phyloP scores from a whole-genome alignment of 495 filamentous ascomycete species.

The Astrothelium macrocarpum region DNA sequence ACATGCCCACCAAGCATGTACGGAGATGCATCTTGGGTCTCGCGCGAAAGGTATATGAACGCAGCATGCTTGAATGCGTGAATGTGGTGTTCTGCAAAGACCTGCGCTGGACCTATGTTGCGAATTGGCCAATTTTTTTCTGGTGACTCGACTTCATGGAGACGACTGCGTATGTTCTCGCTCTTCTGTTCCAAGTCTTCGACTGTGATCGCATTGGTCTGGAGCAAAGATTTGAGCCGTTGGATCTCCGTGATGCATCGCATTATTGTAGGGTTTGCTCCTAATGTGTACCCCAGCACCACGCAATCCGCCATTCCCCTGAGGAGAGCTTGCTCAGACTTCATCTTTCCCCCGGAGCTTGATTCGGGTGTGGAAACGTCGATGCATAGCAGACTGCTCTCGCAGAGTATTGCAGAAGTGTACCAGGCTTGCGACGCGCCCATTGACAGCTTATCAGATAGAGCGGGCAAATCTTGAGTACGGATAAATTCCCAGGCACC shows the following conservation, averaged over 20 bases:
- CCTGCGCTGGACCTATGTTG: neutral
- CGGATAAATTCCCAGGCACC: conserved; percentile 1
- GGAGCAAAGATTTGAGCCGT: neutral
- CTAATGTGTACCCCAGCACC: neutral
- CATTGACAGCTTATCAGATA: neutral
- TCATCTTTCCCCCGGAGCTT: neutral
- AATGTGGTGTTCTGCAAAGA: neutral
- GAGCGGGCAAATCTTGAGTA: neutral
- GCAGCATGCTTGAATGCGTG: neutral
- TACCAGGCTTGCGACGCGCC: neutral
- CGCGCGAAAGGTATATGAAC: neutral
- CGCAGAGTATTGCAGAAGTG: conserved; percentile 2
- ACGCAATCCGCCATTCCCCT: neutral
- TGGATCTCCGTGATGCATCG: conserved; percentile 1
- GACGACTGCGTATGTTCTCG: neutral
- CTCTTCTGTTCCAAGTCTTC: conserved; percentile 1
- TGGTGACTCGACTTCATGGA: neutral
- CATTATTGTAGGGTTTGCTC: neutral
- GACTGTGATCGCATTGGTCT: neutral
- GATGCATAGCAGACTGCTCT: neutral
- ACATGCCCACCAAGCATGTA: neutral
- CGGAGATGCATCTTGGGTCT: neutral
- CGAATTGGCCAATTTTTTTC: neutral
- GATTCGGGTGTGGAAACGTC: neutral
- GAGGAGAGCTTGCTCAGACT: neutral